Conservation (phyloP, 2,329 filamentous ascomycete species). For the Paraphoma chrysanthemicola region DNA sequence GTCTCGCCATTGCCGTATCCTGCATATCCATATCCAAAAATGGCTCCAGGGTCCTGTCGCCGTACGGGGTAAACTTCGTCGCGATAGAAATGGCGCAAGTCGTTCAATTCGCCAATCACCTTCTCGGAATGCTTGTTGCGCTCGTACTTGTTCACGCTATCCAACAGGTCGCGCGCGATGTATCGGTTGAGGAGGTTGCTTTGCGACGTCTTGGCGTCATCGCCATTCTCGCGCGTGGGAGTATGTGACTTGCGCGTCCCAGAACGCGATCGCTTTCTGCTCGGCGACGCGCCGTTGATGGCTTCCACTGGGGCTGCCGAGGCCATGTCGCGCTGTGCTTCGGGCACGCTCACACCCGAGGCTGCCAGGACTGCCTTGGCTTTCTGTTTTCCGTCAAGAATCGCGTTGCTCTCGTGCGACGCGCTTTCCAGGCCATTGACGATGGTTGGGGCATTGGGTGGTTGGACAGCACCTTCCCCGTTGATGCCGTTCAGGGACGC, state of each 20-base stretch:
- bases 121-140: constrained; percentile 60
- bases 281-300: constrained; percentile 58
- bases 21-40: constrained; percentile 77
- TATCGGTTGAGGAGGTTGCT: constrained; percentile 67
- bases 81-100: constrained; percentile 35
- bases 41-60: constrained; percentile 62
- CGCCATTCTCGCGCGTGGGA: constrained; percentile 43
- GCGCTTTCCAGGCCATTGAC: constrained; percentile 35
- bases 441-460: constrained; percentile 32
- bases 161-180: constrained; percentile 67
- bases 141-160: constrained; percentile 61
- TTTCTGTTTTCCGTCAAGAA: constrained; percentile 66
- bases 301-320: constrained; percentile 42
- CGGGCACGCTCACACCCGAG: constrained; percentile 51
- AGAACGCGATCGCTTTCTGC: constrained; percentile 66
- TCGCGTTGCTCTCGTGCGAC: constrained; percentile 51
- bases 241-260: constrained; percentile 59
- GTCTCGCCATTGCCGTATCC: constrained; percentile 90
- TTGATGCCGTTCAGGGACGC: constrained; percentile 43
- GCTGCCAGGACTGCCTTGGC: constrained; percentile 65
- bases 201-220: constrained; percentile 46
- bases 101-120: constrained; percentile 67
- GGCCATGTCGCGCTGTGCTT: constrained; percentile 35
- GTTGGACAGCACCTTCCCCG: constrained; percentile 43
- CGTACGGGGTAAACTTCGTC: constrained; percentile 64